Evolutionary conservation across 371 early-diverging fungal genomes (phyloP).

Genomic region (Paraphysoderma sedebokerense): DNA sequence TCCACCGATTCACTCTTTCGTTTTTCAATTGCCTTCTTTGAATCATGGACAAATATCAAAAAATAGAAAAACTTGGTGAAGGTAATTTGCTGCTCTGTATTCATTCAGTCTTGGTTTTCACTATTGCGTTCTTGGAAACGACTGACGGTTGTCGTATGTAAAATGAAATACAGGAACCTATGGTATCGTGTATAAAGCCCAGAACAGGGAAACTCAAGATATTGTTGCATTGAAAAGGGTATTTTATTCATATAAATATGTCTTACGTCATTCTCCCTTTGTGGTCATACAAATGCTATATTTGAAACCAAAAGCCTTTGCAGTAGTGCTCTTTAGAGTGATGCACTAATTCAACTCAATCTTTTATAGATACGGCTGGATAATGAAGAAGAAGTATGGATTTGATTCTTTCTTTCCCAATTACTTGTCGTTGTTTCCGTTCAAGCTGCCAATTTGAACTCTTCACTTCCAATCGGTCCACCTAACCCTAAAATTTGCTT

Average conservation of each 20-base stretch:
- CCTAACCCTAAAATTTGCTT: neutral
- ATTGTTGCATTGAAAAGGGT: conserved; percentile 94
- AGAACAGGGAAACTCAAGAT: conserved; percentile 75
- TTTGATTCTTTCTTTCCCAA: neutral
- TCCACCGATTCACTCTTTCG: no score
- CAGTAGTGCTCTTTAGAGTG: neutral
- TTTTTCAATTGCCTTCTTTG: no score
- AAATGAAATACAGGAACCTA: conserved; percentile 56
- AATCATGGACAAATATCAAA: no score
- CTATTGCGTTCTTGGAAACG: neutral
- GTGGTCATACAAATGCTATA: neutral
- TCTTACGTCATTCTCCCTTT: neutral
- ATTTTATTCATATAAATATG: neutral
- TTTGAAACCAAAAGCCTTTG: neutral
- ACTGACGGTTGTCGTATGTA: neutral
- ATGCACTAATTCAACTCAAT: neutral
- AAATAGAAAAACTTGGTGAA: conserved; percentile 84
- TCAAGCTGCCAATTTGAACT: neutral
- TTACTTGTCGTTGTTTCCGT: neutral
- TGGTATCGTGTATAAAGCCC: conserved; percentile 95
- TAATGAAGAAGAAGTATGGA: conserved; percentile 84
- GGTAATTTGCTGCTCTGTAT: conserved; percentile 17
- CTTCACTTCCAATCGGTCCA: neutral
- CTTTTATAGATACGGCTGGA: conserved; percentile 77
- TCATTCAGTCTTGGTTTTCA: neutral